Evolutionary conservation across 78 protist genomes (phyloP).

Genomic region (Monocercomonoides exilis): DNA sequence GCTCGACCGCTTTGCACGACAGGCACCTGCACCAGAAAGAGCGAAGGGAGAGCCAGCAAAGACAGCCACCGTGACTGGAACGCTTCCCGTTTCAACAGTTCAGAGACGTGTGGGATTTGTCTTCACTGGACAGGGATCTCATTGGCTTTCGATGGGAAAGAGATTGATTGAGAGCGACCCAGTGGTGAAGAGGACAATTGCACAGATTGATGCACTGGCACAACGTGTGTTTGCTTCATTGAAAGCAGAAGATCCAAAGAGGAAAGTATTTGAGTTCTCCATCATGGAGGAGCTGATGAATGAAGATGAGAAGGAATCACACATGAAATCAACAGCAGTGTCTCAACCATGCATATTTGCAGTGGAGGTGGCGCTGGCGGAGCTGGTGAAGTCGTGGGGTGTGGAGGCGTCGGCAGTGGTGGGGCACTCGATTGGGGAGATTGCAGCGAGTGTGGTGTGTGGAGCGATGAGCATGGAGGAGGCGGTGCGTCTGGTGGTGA

Average conservation of each 20-base stretch:
- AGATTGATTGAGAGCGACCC: constrained; percentile 19
- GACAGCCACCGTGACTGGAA: neutral
- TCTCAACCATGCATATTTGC: constrained; percentile 55
- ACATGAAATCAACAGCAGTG: constrained; percentile 35
- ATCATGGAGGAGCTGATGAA: constrained; percentile 43
- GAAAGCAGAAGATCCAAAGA: no score
- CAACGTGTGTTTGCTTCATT: constrained; percentile 23
- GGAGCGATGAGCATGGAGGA: constrained; percentile 32
- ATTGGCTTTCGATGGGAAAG: constrained; percentile 51
- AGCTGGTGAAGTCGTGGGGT: constrained; percentile 2
- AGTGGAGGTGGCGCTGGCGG: constrained; percentile 34
- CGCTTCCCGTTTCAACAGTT: neutral
- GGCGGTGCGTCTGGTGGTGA: constrained; percentile 11
- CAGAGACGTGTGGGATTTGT: constrained; percentile 36
- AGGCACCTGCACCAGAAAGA: neutral
- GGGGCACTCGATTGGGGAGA: constrained; percentile 56
- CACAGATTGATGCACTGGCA: constrained; percentile 23
- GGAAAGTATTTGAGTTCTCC: constrained; percentile 14
- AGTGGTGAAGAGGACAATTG: constrained; percentile 37
- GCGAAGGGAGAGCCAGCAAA: neutral
- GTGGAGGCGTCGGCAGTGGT: constrained; percentile 28
- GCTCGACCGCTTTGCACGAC: neutral
- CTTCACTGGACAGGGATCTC: constrained; percentile 69
- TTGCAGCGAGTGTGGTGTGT: constrained; percentile 32
- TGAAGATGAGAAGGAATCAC: neutral